phyloP scores from a whole-genome alignment of 2,329 filamentous ascomycete species.

The Tolypocladium capitatum region DNA sequence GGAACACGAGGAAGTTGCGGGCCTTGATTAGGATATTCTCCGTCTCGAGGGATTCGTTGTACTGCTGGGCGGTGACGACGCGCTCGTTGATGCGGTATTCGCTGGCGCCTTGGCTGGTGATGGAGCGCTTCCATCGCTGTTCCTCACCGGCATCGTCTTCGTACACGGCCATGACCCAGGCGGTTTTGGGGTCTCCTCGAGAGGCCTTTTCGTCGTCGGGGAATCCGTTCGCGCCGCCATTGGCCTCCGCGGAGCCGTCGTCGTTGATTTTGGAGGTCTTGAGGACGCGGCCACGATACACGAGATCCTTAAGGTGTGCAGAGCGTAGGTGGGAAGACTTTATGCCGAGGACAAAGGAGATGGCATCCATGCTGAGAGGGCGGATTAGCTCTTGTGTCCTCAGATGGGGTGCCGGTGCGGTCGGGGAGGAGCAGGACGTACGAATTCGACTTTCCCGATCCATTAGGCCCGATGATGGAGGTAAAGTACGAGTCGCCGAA shows the following conservation, averaged over 20 bases:
- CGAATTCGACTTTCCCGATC: conserved; percentile 98
- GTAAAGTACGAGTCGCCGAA: conserved; percentile 99
- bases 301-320: conserved; percentile 80
- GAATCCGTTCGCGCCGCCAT: conserved; percentile 49
- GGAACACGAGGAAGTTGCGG: conserved; percentile 94
- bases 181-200: conserved; percentile 78
- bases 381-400: conserved; percentile 1
- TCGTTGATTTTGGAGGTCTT: conserved; percentile 88
- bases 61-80: conserved; percentile 75
- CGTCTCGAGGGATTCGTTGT: conserved; percentile 81
- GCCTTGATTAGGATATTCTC: conserved; percentile 98
- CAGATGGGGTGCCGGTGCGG: neutral
- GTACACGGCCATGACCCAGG: conserved; percentile 99
- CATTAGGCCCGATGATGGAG: conserved; percentile 98
- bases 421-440: conserved; percentile 28
- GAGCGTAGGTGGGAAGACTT: conserved; percentile 97
- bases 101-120: conserved; percentile 76
- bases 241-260: conserved; percentile 60
- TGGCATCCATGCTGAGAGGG: conserved; percentile 77
- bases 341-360: conserved; percentile 96
- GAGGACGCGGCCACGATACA: conserved; percentile 89
- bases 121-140: conserved; percentile 90
- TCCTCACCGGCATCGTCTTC: conserved; percentile 93
- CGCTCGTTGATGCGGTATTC: conserved; percentile 97
- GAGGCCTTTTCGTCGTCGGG: conserved; percentile 50